Conservation (phyloP, 441 rosid species). For the Oxalis stricta region DNA sequence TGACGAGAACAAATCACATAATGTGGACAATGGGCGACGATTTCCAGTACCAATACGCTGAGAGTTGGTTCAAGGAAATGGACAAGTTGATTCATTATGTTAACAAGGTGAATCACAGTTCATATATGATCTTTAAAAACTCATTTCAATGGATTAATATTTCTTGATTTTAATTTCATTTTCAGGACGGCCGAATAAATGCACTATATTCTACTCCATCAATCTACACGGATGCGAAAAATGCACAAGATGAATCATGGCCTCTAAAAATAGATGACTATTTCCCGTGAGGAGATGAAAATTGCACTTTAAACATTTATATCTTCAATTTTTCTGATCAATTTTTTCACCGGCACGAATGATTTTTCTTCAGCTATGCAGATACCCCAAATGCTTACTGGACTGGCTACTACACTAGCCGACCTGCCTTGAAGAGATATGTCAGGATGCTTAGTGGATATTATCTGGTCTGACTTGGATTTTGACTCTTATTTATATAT, state of each 20-base stretch:
- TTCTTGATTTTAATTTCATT: not conserved
- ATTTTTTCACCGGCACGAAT: too few relatives aligned
- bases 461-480: slow-evolving; percentile 27
- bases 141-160: too few relatives aligned
- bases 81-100: slow-evolving; percentile 73
- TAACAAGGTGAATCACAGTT: slow-evolving; percentile 32
- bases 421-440: slow-evolving; percentile 36
- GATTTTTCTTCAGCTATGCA: slow-evolving; percentile 30
- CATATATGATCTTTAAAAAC: too few relatives aligned
- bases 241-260: slow-evolving; percentile 34
- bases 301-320: not conserved
- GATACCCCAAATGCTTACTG: slow-evolving; percentile 35
- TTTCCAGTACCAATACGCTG: slow-evolving; percentile 61
- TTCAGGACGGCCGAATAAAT: slow-evolving; percentile 47
- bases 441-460: slow-evolving; percentile 36
- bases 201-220: slow-evolving; percentile 44
- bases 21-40: slow-evolving; percentile 89
- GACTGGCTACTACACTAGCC: slow-evolving; percentile 48
- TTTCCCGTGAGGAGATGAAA: slow-evolving; percentile 31
- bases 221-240: slow-evolving; percentile 39
- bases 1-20: slow-evolving; percentile 57
- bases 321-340: too few relatives aligned
- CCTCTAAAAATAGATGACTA: slow-evolving; percentile 38
- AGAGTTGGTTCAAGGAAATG: slow-evolving; percentile 52
- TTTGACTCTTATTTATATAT: too few relatives aligned